These are phyloP conservation scores for Sarcocystis neurona DNA, from an alignment of 169 alveolate species.

Conservation along the genomic window DNA sequence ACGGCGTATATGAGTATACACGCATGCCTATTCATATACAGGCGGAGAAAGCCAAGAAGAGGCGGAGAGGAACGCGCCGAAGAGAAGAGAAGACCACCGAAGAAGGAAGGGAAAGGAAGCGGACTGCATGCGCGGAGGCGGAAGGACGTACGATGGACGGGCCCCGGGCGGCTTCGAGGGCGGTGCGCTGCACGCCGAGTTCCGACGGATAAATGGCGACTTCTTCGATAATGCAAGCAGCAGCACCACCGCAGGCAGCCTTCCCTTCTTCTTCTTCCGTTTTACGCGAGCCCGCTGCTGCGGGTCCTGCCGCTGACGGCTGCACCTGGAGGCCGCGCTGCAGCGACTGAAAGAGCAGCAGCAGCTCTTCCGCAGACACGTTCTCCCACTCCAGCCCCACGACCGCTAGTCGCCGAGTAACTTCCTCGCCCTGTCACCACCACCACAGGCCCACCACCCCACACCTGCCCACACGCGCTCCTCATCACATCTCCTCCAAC, in stretches of 20 bases:
- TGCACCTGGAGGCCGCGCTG: background rate
- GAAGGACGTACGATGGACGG: slow-evolving; percentile 87
- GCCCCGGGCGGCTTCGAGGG: slow-evolving; percentile 89
- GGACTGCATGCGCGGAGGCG: too few relatives aligned
- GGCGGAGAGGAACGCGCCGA: too few relatives aligned
- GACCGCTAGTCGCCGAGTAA: slow-evolving; percentile 91
- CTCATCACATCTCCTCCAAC: too few relatives aligned
- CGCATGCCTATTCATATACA: too few relatives aligned
- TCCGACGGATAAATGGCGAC: slow-evolving; percentile 93
- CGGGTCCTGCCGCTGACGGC: background rate
- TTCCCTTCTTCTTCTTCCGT: background rate
- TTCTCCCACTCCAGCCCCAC: slow-evolving; percentile 96
- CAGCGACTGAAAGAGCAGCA: slow-evolving; percentile 82
- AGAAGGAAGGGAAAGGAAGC: too few relatives aligned
- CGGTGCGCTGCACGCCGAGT: slow-evolving; percentile 91
- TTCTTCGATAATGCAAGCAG: slow-evolving; percentile 71
- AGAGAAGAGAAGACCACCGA: too few relatives aligned
- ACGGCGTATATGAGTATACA: too few relatives aligned
- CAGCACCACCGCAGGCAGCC: background rate
- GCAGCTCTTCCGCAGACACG: slow-evolving; percentile 91
- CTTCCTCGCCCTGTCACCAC: slow-evolving; percentile 75
- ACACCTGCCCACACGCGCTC: background rate
- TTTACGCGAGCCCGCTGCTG: background rate
- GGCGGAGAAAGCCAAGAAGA: too few relatives aligned
- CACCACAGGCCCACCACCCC: background rate